Base-by-base conservation (phyloP, 345 rosid genomes). In the Kandelia obovata region DNA sequence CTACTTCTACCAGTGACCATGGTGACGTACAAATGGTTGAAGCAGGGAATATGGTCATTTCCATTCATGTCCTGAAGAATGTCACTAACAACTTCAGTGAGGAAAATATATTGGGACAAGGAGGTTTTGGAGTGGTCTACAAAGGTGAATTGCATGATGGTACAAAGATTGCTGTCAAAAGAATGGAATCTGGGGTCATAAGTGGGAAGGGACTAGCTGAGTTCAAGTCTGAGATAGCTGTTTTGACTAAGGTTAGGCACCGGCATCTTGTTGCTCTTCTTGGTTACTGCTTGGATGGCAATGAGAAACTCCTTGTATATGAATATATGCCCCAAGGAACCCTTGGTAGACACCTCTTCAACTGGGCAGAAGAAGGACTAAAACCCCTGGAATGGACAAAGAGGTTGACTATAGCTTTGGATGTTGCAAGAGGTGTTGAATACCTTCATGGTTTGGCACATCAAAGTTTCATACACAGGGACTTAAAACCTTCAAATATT, bases 81-180 rank as follows among this genome's bases (percentile, higher is more conserved):
- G 79, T 61, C 11, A 75, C 79, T 1, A 28, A 75, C 68, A 75
- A 75, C 64, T 75, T 92, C 89, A 8, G 85, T 49, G 92, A 83
- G 86, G 58, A 43, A 28, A 75, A 75, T 30, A 55, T 70, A 37
- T 26, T 75, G 57, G 79, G 79, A 47, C 63, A 53, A 27, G 79
- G 79, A 61, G 79, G 79, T 30, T 75, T 75, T 59, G 79, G 75
- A 43, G 67, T 59, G 23, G 79, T 75, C 2, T 75, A 75, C 32
- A 75, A 75, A 70, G 79, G 79, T 23, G 79, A 70, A 58, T 47
- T 75, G 62, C 75, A 70, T 53, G 79, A 70, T 66, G 79, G 79
- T 55, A 75, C 79, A 30, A 75, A 75, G 62, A 75, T 75, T 65
- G 79, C 79, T 30, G 79, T 75, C 37, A 75, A 75, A 55, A 64